Conservation (phyloP, 2,329 filamentous ascomycete genomes). For the Venturia nashicola region DNA sequence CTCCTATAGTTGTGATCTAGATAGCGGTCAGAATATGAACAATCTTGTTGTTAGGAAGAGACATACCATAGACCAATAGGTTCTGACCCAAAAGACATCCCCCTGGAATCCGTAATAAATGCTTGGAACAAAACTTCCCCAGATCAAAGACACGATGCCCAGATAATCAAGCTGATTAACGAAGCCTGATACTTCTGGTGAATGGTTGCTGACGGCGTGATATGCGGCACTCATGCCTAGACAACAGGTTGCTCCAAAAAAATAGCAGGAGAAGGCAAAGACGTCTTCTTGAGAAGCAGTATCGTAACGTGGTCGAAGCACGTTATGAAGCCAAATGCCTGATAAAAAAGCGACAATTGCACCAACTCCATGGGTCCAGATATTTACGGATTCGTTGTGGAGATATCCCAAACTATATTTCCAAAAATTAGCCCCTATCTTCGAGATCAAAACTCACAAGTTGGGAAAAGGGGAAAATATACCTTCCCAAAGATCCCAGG, state of each 20-base stretch:
- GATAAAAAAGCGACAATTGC: conserved; percentile 43
- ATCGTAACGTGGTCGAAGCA: conserved; percentile 53
- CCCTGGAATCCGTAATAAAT: conserved; percentile 52
- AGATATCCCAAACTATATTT: conserved; percentile 40
- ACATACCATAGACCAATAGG: conserved; percentile 64
- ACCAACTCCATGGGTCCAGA: conserved; percentile 60
- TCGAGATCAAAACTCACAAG: not conserved
- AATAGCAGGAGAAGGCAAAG: conserved; percentile 26
- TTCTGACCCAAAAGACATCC: conserved; percentile 47
- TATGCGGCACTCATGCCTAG: conserved; percentile 51
- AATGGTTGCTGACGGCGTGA: conserved; percentile 80
- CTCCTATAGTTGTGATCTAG: conserved; percentile 65
- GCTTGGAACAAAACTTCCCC: conserved; percentile 80
- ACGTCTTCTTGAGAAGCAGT: conserved; percentile 23
- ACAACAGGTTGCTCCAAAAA: conserved; percentile 29
- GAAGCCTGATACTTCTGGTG: conserved; percentile 60
- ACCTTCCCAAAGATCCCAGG: conserved; percentile 39
- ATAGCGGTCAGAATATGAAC: not conserved
- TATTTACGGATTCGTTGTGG: conserved; percentile 61
- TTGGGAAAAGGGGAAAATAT: not conserved
- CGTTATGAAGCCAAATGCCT: conserved; percentile 41
- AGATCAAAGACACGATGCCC: conserved; percentile 83
- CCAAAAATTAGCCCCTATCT: not conserved
- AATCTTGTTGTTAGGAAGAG: not conserved
- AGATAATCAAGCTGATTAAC: conserved; percentile 93